Conservation (phyloP, 1,284 basidiomycete genomes). For the Rhodotorula sp. region DNA sequence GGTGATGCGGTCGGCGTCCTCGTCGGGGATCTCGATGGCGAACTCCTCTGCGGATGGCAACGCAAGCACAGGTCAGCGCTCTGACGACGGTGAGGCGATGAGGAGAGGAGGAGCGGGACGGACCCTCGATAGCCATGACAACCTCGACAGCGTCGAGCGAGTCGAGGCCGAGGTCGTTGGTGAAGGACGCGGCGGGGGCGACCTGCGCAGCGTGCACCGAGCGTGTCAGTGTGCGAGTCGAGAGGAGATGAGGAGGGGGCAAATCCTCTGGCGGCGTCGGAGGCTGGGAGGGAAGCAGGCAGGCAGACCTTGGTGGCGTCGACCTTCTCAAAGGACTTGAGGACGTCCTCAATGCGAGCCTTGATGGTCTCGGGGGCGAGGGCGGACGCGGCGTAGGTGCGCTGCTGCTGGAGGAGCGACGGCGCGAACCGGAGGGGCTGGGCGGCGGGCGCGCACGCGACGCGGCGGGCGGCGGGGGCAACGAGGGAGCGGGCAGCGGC, state of each 20-base stretch:
- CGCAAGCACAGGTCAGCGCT: not conserved
- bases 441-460: conserved; percentile 13
- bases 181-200: conserved; percentile 71
- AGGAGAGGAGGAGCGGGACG: not conserved
- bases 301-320: conserved; percentile 71
- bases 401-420: conserved; percentile 30
- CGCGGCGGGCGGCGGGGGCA: conserved; percentile 19
- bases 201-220: conserved; percentile 59
- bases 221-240: not conserved
- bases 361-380: conserved; percentile 77
- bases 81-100: not conserved
- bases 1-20: conserved; percentile 96
- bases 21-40: conserved; percentile 87
- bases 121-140: conserved; percentile 91
- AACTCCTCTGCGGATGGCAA: conserved; percentile 65
- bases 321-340: conserved; percentile 96
- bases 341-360: conserved; percentile 78
- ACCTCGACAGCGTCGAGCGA: conserved; percentile 98
- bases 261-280: not conserved
- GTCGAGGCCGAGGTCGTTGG: conserved; percentile 88
- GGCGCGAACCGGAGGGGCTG: conserved; percentile 11
- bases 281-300: not conserved
- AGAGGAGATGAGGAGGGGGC: not conserved
- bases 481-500: conserved; percentile 34
- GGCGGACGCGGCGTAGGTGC: conserved; percentile 73